Conservation (phyloP, 495 filamentous ascomycete species). For the Penicillium atrosanguineum region DNA sequence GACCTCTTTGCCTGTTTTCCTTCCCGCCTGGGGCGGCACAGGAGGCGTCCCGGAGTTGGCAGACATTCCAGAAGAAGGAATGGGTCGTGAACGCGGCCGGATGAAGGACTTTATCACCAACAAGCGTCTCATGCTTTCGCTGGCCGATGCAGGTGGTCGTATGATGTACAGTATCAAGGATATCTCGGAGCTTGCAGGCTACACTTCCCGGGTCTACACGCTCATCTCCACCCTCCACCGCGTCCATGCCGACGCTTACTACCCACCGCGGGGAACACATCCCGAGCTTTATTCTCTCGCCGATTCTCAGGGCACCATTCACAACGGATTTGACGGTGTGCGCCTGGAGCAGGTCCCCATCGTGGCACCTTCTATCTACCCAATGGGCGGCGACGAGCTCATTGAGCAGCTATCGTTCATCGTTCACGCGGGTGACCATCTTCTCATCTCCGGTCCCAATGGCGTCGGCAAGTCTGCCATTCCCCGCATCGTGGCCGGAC, state of each 20-base stretch:
- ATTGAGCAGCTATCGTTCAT: constrained; percentile 83
- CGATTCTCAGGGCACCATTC: constrained; percentile 87
- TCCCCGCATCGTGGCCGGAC: constrained; percentile 81
- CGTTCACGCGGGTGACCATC: constrained; percentile 84
- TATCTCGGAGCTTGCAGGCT: constrained; percentile 90
- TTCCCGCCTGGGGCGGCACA: constrained; percentile 89
- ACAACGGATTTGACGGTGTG: constrained; percentile 92
- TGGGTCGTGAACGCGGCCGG: constrained; percentile 69
- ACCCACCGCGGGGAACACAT: constrained; percentile 59
- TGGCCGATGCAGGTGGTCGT: constrained; percentile 92
- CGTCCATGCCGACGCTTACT: constrained; percentile 87
- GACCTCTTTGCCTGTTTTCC: constrained; percentile 88
- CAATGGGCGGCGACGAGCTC: constrained; percentile 86
- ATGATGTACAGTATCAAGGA: constrained; percentile 99
- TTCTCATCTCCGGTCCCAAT: constrained; percentile 92
- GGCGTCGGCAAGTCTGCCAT: constrained; percentile 93
- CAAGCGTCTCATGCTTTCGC: constrained; percentile 95
- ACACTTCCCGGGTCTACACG: constrained; percentile 94
- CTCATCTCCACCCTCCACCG: constrained; percentile 92
- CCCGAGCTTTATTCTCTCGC: constrained; percentile 83
- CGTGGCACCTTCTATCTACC: constrained; percentile 76
- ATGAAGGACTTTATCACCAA: constrained; percentile 99
- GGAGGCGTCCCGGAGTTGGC: constrained; percentile 67
- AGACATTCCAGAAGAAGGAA: constrained; percentile 33
- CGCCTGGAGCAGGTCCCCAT: constrained; percentile 91